These are phyloP conservation scores for Malus hybrid DNA, from an alignment of 331 rosid species.

Conservation along the genomic window DNA sequence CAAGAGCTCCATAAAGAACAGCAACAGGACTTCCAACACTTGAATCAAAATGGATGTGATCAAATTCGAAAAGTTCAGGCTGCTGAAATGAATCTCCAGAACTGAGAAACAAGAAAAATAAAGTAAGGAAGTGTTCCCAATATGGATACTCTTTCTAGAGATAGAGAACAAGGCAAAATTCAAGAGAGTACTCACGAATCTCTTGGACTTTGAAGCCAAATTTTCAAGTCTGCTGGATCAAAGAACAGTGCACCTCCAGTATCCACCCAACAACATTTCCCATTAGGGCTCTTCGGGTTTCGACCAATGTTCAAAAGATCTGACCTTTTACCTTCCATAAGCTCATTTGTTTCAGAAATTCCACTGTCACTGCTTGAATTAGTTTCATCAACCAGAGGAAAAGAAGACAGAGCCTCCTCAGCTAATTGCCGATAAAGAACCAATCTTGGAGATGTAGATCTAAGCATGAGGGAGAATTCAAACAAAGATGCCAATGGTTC, in stretches of 20 bases:
- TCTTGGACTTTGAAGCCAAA: constrained; percentile 44
- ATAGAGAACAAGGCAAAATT: not conserved
- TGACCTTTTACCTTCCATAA: constrained; percentile 18
- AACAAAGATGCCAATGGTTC: constrained; percentile 71
- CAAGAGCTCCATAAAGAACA: constrained; percentile 89
- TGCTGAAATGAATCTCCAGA: constrained; percentile 51
- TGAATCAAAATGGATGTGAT: constrained; percentile 75
- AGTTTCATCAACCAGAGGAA: constrained; percentile 54
- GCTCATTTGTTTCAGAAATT: constrained; percentile 18
- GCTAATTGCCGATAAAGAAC: constrained; percentile 80
- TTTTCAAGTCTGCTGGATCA: constrained; percentile 38
- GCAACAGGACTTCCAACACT: constrained; percentile 58
- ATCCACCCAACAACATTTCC: constrained; percentile 92
- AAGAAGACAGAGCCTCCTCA: constrained; percentile 71
- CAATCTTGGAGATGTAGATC: constrained; percentile 85
- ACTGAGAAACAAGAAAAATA: constrained; percentile 32
- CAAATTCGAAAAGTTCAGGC: constrained; percentile 82
- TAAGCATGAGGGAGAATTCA: constrained; percentile 72
- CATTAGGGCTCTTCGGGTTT: constrained; percentile 40
- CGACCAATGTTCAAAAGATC: constrained; percentile 44
- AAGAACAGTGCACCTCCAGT: constrained; percentile 62
- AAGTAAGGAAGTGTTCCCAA: not conserved
- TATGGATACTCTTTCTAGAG: not conserved
- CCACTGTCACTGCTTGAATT: constrained; percentile 23
- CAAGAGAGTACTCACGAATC: constrained; percentile 37